Evolutionary conservation across 2,329 filamentous ascomycete genomes (phyloP).

Genomic region (Fusarium pseudocircinatum): DNA sequence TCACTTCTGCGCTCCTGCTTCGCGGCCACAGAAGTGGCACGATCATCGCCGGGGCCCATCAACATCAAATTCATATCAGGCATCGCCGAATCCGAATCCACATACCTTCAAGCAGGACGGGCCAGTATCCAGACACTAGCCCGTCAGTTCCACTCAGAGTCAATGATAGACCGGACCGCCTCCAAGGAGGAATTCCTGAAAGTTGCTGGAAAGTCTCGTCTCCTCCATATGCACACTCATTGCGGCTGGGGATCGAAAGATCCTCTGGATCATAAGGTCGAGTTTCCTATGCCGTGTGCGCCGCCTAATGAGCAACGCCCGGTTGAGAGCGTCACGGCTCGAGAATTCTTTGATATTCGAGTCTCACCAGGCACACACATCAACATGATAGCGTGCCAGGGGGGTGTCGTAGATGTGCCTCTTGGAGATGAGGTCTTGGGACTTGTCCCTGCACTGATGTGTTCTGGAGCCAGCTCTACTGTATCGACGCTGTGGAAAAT

Average conservation of each 20-base stretch:
- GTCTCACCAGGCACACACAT: background rate
- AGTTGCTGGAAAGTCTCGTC: fast-evolving
- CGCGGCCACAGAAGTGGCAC: background rate
- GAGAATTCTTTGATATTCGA: background rate
- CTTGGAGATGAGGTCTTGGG: background rate
- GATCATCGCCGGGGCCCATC: fast-evolving
- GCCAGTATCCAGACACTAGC: background rate
- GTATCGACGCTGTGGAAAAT: background rate
- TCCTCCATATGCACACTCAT: background rate
- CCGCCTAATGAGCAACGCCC: background rate
- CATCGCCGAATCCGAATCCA: background rate
- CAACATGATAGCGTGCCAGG: background rate
- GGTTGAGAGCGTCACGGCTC: background rate
- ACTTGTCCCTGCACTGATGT: background rate
- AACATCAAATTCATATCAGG: background rate
- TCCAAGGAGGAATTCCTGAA: fast-evolving
- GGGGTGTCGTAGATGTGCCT: background rate
- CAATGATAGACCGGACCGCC: background rate
- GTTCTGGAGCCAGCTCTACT: background rate
- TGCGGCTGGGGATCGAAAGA: background rate
- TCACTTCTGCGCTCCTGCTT: background rate
- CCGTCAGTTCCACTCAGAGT: background rate
- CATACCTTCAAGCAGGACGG: background rate
- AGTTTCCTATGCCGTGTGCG: background rate
- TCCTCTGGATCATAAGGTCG: background rate